Conservation (phyloP, 192 early-diverging fungal genomes). For the Coemansia sp. region DNA sequence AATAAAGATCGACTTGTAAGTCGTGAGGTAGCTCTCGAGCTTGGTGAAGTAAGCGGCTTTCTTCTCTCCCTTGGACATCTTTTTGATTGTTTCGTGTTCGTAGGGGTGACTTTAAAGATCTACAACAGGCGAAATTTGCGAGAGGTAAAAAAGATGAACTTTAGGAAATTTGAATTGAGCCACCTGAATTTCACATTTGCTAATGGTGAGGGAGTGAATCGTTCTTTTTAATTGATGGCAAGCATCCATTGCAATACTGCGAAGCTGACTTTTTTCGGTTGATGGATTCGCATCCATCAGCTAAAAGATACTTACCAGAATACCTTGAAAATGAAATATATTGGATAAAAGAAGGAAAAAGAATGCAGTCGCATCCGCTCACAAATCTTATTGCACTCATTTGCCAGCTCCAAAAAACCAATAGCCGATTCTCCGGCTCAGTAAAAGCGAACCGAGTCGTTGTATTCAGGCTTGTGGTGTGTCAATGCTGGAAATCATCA, state of each 20-base stretch:
- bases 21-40: constrained; percentile 84
- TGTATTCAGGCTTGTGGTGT: too few species aligned
- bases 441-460: too few species aligned
- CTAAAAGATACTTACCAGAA: constrained; percentile 7
- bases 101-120: constrained; percentile 52
- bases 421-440: too few species aligned
- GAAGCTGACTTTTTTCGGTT: neutral
- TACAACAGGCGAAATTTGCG: constrained; percentile 5
- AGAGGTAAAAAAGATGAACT: neutral
- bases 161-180: neutral
- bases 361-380: neutral
- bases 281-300: neutral
- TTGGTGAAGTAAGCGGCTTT: constrained; percentile 96
- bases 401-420: too few species aligned
- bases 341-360: neutral
- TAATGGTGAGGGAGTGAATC: too few species aligned
- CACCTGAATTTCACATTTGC: neutral
- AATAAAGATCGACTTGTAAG: constrained; percentile 97
- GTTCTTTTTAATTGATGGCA: too few species aligned
- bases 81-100: constrained; percentile 31
- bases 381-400: too few species aligned
- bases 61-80: constrained; percentile 65
- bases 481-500: too few species aligned
- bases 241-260: neutral
- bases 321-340: neutral